Conservation (phyloP, 78 protist species). For the Dictyostelium intermedium region DNA sequence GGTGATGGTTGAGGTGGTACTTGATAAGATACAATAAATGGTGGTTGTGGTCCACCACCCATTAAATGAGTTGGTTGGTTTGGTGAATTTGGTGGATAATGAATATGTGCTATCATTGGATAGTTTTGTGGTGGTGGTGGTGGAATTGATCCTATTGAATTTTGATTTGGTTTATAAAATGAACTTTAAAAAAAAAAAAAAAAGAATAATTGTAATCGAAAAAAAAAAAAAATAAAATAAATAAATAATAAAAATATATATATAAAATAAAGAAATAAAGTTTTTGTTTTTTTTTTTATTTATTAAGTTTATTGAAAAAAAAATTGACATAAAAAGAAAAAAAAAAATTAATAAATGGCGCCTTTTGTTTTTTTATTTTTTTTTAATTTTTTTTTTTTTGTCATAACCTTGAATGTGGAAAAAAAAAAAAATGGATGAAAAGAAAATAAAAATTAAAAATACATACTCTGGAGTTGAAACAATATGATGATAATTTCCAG, state of each 20-base stretch:
- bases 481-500: conserved; percentile 47
- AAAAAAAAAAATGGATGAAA: neutral
- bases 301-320: too few species aligned
- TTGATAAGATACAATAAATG: neutral
- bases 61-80: neutral
- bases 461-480: conserved; percentile 8
- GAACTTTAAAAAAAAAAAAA: too few species aligned
- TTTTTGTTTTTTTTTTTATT: too few species aligned
- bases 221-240: neutral
- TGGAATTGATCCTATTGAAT: conserved; percentile 3
- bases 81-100: conserved; percentile 2
- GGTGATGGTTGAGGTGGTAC: neutral
- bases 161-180: neutral
- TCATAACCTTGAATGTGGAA: too few species aligned
- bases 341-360: neutral
- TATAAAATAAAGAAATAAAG: neutral
- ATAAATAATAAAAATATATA: neutral
- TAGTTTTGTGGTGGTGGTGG: neutral
- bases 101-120: neutral
- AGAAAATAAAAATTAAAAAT: neutral
- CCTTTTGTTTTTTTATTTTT: too few species aligned
- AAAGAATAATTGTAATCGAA: too few species aligned
- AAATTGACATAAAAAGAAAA: too few species aligned
- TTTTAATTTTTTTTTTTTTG: too few species aligned
- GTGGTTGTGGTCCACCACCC: neutral